A percentile compares a stretch with the other conserved stretches of the same genome.
These are phyloP conservation scores for Anastatica hierochuntica DNA, from an alignment of 345 rosid genomes.

Conservation along the genomic window DNA sequence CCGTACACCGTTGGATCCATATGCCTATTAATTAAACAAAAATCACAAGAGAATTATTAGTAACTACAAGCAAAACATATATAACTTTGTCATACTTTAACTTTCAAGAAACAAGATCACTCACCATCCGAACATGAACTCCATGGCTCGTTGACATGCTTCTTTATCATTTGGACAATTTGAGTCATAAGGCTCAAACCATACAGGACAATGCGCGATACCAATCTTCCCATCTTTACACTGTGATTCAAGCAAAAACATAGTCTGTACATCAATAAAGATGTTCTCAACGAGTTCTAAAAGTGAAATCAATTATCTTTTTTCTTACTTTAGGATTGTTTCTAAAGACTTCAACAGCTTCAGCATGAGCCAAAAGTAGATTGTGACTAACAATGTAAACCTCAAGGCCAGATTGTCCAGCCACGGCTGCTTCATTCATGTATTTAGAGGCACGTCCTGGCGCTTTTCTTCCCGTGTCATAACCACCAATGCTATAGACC, in stretches of 20 bases:
- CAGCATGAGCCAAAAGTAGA: conserved; percentile 28
- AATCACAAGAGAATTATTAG: background rate
- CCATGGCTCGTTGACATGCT: conserved; percentile 27
- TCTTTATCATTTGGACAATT: conserved; percentile 18
- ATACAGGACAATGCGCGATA: conserved; percentile 25
- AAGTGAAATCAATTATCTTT: background rate
- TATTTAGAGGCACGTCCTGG: conserved; percentile 32
- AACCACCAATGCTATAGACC: conserved; percentile 28
- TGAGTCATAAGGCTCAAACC: conserved; percentile 29
- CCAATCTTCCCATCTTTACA: conserved; percentile 32
- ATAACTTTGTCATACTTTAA: no score
- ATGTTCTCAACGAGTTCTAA: background rate
- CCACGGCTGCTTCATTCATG: conserved; percentile 20
- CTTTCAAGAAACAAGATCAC: background rate
- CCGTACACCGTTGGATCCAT: conserved; percentile 29
- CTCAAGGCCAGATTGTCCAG: conserved; percentile 26
- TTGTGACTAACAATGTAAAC: conserved; percentile 27
- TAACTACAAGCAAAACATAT: background rate
- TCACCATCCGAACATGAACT: conserved; percentile 31
- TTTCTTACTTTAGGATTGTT: conserved; percentile 20
- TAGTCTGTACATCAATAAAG: background rate
- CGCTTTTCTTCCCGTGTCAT: conserved; percentile 27
- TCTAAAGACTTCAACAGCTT: conserved; percentile 26
- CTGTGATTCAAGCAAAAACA: conserved; percentile 6
- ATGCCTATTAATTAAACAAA: conserved; percentile 10